Conservation (phyloP, 139 green algal genomes). For the Micromonas pusilla region DNA sequence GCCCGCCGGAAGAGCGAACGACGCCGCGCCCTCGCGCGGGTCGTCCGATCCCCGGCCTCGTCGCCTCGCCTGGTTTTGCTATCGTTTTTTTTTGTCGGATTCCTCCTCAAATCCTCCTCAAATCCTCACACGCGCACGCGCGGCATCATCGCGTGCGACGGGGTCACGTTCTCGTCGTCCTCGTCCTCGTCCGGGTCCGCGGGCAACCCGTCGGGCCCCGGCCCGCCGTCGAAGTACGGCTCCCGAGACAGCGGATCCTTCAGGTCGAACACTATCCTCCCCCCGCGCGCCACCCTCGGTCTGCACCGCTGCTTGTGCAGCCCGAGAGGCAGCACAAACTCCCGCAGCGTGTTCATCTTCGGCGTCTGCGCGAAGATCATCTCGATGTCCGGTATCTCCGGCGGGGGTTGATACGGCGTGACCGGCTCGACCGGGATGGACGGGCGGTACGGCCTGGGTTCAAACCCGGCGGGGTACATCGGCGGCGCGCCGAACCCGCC, state of each 20-base stretch:
- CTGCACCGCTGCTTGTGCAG: slow-evolving; percentile 1
- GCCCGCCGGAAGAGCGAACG: no score
- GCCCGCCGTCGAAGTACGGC: slow-evolving; percentile 2
- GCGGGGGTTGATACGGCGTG: slow-evolving; percentile 19
- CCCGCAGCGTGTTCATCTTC: neutral
- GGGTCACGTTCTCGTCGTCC: neutral
- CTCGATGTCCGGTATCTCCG: slow-evolving; percentile 26
- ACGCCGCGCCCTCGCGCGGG: no score
- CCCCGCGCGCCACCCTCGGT: neutral
- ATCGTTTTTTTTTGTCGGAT: neutral
- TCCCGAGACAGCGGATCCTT: slow-evolving; percentile 20
- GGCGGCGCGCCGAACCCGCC: neutral
- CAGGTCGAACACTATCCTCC: slow-evolving; percentile 21
- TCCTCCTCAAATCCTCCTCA: neutral
- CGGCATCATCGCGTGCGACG: neutral
- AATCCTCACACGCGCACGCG: neutral
- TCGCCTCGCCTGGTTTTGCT: no score
- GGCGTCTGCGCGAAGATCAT: slow-evolving; percentile 25
- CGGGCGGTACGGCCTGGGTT: neutral
- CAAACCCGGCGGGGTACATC: neutral
- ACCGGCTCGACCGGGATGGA: neutral
- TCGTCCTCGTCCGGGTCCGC: slow-evolving; percentile 1
- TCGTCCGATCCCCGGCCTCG: no score
- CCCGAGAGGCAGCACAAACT: slow-evolving; percentile 4
- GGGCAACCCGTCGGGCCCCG: neutral